Conservation (phyloP, 2,329 filamentous ascomycete species). For the Emmonsia crescens region DNA sequence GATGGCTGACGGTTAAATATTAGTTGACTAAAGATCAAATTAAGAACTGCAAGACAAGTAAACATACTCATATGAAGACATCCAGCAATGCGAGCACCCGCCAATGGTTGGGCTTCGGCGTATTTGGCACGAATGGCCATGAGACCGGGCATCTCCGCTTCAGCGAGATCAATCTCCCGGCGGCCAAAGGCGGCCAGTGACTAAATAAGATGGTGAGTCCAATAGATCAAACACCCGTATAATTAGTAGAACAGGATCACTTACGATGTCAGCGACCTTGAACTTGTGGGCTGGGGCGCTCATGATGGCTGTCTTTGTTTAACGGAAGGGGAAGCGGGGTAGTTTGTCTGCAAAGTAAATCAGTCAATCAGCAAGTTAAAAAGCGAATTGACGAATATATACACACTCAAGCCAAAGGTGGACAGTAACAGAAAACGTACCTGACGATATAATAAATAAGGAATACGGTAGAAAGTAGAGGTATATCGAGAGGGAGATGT, state of each 20-base stretch:
- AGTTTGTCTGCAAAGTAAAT: conserved; percentile 11
- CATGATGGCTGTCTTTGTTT: conserved; percentile 37
- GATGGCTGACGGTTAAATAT: conserved; percentile 50
- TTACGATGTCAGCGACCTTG: conserved; percentile 92
- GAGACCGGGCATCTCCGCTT: conserved; percentile 94
- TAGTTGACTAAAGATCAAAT: conserved; percentile 9
- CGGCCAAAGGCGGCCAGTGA: conserved; percentile 95
- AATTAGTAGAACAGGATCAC: conserved; percentile 16
- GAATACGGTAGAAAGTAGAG: neutral
- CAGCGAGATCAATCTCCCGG: conserved; percentile 96
- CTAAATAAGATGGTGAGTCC: conserved; percentile 18
- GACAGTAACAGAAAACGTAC: conserved; percentile 5
- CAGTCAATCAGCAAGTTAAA: neutral
- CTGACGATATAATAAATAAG: conserved; percentile 3
- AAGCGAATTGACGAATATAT: neutral
- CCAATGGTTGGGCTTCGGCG: conserved; percentile 81
- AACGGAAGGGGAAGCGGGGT: conserved; percentile 6
- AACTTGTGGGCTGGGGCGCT: conserved; percentile 77
- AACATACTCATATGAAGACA: conserved; percentile 89
- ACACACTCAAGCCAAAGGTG: conserved; percentile 3
- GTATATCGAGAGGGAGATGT: neutral
- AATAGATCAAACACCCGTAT: conserved; percentile 6
- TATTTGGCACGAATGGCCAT: conserved; percentile 93
- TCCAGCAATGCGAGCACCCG: conserved; percentile 89
- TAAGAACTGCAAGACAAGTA: conserved; percentile 9